Conservation (phyloP, 2,329 filamentous ascomycete genomes). For the Talaromyces pinophilus region DNA sequence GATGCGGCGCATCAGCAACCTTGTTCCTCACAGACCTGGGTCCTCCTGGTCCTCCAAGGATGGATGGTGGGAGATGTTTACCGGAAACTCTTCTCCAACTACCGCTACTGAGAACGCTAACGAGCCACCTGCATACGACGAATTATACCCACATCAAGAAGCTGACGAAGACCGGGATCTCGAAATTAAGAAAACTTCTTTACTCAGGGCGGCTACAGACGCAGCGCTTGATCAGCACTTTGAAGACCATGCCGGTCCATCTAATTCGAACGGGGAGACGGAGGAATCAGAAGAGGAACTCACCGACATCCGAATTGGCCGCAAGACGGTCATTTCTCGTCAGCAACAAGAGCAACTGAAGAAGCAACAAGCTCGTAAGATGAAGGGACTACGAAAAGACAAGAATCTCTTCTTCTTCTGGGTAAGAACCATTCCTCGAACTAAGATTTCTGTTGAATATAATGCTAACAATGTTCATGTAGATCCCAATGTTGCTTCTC, state of each 20-base stretch:
- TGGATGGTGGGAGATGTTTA: constrained; percentile 69
- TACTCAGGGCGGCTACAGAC: constrained; percentile 47
- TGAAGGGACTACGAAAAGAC: constrained; percentile 53
- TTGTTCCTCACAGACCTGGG: constrained; percentile 68
- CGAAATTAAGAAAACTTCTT: constrained; percentile 45
- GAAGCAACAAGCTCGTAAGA: constrained; percentile 49
- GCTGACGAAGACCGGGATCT: constrained; percentile 38
- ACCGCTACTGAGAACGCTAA: constrained; percentile 50
- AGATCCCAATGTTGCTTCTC: constrained; percentile 52
- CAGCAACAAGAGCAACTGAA: constrained; percentile 51
- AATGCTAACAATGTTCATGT: constrained; percentile 16
- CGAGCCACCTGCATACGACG: constrained; percentile 74
- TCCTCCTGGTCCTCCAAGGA: constrained; percentile 46
- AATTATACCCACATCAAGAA: constrained; percentile 64
- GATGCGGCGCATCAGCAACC: constrained; percentile 69
- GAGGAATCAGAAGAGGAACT: constrained; percentile 32
- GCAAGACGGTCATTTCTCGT: constrained; percentile 43
- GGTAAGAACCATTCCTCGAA: constrained; percentile 41
- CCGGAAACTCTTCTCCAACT: constrained; percentile 49
- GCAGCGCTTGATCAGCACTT: constrained; percentile 50
- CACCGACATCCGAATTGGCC: constrained; percentile 46
- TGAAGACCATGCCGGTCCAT: constrained; percentile 36
- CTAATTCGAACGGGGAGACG: constrained; percentile 22
- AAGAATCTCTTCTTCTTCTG: constrained; percentile 57
- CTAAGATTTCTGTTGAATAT: background rate